Conservation (phyloP, 2,329 filamentous ascomycete species). For the Camillea tinctor region DNA sequence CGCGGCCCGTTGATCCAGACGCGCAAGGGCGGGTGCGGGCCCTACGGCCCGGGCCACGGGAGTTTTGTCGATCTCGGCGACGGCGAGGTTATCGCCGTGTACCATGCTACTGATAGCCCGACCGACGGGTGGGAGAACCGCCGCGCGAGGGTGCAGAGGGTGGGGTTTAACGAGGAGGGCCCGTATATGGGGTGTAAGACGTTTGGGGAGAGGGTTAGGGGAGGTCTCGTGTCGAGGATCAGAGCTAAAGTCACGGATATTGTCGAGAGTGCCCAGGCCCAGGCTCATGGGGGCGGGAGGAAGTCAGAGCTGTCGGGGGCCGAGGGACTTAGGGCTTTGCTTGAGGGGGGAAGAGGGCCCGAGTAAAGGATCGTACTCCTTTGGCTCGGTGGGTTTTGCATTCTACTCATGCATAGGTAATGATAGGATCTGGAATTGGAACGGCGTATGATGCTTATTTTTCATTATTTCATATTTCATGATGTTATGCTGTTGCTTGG, state of each 20-base stretch:
- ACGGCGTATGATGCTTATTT: too few species aligned
- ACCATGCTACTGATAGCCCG: constrained; percentile 31
- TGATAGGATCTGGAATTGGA: too few species aligned
- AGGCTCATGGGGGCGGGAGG: constrained; percentile 1
- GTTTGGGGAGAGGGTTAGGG: constrained; percentile 11
- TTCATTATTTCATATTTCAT: too few species aligned
- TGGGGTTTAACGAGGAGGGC: constrained; percentile 29
- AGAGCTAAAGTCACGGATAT: constrained; percentile 8
- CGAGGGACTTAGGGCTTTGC: constrained; percentile 18
- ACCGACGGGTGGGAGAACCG: constrained; percentile 32
- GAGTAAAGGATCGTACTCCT: background rate
- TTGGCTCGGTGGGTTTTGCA: too few species aligned
- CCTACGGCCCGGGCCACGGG: constrained; percentile 32
- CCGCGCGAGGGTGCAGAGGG: constrained; percentile 28
- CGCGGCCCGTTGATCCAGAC: constrained; percentile 27
- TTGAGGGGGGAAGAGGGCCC: constrained; percentile 12
- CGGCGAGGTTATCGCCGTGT: constrained; percentile 29
- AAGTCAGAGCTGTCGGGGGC: background rate
- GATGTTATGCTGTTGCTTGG: too few species aligned
- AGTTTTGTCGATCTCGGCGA: constrained; percentile 25
- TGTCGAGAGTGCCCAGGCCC: background rate
- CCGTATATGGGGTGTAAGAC: constrained; percentile 29
- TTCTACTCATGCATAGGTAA: too few species aligned
- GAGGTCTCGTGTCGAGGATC: constrained; percentile 13
- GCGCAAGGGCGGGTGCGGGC: constrained; percentile 6